phyloP scores from a whole-genome alignment of 2,329 filamentous ascomycete species.

The Fusarium sp. region DNA sequence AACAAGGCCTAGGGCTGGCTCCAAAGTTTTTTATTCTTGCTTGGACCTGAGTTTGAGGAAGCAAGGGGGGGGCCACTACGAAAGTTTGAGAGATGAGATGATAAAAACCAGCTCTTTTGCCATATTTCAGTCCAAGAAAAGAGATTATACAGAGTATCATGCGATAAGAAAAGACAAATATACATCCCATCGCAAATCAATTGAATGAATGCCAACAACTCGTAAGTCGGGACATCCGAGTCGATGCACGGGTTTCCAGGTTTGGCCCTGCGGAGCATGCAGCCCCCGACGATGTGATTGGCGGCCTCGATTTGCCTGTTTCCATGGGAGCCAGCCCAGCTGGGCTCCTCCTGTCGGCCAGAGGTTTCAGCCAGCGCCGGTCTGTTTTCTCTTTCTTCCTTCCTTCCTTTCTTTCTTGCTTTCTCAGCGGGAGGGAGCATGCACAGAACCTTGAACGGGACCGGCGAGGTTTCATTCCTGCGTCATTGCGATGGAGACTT shows the following conservation, averaged over 20 bases:
- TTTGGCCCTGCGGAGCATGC: constrained; percentile 26
- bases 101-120: neutral
- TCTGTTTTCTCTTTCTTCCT: neutral
- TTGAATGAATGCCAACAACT: constrained; percentile 3
- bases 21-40: constrained; percentile 23
- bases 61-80: neutral
- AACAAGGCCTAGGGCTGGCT: constrained; percentile 18
- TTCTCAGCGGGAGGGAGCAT: neutral
- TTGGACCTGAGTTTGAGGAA: constrained; percentile 15
- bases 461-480: constrained; percentile 39
- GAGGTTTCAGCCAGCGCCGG: constrained; percentile 26
- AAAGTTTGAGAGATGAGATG: constrained; percentile 11
- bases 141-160: neutral
- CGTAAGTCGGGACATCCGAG: constrained; percentile 13
- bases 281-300: constrained; percentile 28
- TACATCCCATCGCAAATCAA: neutral
- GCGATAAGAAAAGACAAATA: neutral
- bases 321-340: constrained; percentile 3
- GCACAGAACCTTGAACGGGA: constrained; percentile 31
- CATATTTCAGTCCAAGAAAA: neutral
- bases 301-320: constrained; percentile 19
- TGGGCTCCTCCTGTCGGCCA: constrained; percentile 8
- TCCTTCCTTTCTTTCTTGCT: neutral
- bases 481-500: constrained; percentile 34
- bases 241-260: constrained; percentile 20